These are phyloP conservation scores for Dactylis glomerata DNA, from an alignment of 176 grass and related monocot genomes.

Conservation along the genomic window DNA sequence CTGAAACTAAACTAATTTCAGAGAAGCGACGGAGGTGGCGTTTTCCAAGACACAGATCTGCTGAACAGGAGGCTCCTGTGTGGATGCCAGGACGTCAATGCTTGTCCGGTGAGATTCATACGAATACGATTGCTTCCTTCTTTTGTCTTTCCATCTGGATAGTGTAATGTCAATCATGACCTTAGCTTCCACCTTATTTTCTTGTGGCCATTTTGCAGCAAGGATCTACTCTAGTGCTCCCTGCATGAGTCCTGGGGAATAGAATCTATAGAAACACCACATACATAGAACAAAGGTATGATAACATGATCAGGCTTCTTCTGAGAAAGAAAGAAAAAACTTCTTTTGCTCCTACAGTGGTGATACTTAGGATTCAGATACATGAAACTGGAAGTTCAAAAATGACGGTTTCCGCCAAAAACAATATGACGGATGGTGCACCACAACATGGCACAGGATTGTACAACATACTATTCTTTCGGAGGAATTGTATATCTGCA, in stretches of 20 bases:
- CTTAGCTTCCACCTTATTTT: neutral
- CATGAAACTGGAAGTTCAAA: no score
- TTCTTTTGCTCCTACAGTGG: neutral
- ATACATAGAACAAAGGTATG: conserved; percentile 10
- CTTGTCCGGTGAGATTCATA: conserved; percentile 52
- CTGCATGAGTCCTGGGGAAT: conserved; percentile 2
- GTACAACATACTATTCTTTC: neutral
- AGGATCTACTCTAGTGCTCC: conserved; percentile 36
- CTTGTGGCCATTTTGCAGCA: conserved; percentile 13
- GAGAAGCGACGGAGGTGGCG: conserved; percentile 68
- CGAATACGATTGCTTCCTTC: neutral
- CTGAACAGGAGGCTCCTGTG: conserved; percentile 68
- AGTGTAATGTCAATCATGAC: neutral
- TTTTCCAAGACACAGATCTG: conserved; percentile 56
- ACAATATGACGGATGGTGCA: neutral
- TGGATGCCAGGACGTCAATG: conserved; percentile 55
- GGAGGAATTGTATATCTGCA: neutral
- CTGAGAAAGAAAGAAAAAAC: neutral
- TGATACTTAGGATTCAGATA: conserved; percentile 2
- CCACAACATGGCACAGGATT: neutral
- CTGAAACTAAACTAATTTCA: conserved; percentile 27
- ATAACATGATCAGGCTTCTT: neutral
- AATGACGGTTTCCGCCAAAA: no score
- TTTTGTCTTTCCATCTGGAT: neutral
- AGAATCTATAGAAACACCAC: neutral